Conservation (phyloP, 1,139 yeast genomes). For the Hansenula lynferdii region DNA sequence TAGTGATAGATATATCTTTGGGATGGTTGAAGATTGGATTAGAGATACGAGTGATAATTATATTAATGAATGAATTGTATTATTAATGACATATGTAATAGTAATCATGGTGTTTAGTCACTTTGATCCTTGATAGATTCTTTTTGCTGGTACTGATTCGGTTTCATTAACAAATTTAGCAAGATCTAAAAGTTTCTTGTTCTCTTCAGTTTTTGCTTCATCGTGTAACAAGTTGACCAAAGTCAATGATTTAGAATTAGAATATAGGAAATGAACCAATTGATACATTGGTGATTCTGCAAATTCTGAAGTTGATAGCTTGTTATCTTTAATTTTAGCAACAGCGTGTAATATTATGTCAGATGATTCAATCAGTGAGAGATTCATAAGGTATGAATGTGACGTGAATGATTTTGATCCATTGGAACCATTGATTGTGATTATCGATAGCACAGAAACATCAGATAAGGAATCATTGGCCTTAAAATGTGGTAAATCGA, state of each 20-base stretch:
- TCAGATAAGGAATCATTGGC: not conserved
- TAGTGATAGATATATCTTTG: not conserved
- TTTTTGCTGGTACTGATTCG: slow-evolving; percentile 22
- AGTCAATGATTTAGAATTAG: slow-evolving; percentile 26
- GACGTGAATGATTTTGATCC: slow-evolving; percentile 8
- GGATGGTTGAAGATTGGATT: not conserved
- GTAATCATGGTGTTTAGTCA: too few relatives aligned
- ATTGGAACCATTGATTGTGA: slow-evolving; percentile 7
- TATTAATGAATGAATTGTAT: slow-evolving; percentile 1
- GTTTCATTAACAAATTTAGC: slow-evolving; percentile 20
- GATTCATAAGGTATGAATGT: slow-evolving; percentile 8
- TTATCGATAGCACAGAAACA: slow-evolving; percentile 11
- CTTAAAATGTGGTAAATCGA: not conserved
- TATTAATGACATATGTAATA: not conserved
- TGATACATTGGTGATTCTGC: slow-evolving; percentile 15
- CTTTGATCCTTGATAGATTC: slow-evolving; percentile 10
- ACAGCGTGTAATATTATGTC: slow-evolving; percentile 10
- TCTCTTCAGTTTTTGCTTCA: slow-evolving; percentile 7
- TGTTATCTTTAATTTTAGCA: slow-evolving; percentile 7
- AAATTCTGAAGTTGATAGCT: slow-evolving; percentile 12
- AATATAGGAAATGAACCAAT: slow-evolving; percentile 20
- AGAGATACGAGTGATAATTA: too few relatives aligned
- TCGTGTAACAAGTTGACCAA: slow-evolving; percentile 14
- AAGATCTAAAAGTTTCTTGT: slow-evolving; percentile 12
- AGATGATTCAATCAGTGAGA: slow-evolving; percentile 12